A percentile compares a stretch with the other conserved stretches of the same genome.
Evolutionary conservation across 768 basidiomycete genomes (phyloP).

Genomic region (Mycena galopus): DNA sequence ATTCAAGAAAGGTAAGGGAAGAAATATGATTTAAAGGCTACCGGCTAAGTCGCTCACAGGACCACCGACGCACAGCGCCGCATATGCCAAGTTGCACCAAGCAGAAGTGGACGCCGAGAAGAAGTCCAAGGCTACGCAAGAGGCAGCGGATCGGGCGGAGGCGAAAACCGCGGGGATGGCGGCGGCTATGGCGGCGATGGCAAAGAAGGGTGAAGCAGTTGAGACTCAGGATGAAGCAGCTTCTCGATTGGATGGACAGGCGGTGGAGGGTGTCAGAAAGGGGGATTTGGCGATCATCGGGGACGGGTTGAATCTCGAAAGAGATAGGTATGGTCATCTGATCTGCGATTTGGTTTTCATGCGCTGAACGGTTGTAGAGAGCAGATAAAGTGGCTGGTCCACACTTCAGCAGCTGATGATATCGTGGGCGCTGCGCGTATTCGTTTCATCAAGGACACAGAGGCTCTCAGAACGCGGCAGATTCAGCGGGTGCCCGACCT

Average conservation of each 20-base stretch:
- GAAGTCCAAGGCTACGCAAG: no score
- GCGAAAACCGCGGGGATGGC: no score
- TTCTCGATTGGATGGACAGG: no score
- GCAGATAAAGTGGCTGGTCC: no score
- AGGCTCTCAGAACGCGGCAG: background rate
- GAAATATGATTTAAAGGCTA: background rate
- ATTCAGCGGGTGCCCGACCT: background rate
- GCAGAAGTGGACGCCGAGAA: background rate
- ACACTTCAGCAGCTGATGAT: background rate
- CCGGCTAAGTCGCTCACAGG: background rate
- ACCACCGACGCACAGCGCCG: background rate
- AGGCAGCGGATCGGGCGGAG: background rate
- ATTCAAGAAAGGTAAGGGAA: background rate
- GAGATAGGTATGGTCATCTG: background rate
- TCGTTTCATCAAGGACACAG: background rate
- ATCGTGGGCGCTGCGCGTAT: background rate
- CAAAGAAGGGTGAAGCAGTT: background rate
- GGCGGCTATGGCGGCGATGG: no score
- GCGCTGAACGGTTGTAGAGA: background rate
- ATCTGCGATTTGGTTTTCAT: no score
- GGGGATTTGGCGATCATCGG: background rate
- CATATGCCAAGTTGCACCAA: background rate
- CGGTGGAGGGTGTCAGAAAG: no score
- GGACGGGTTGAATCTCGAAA: background rate
- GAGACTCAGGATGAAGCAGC: no score